phyloP scores from a whole-genome alignment of 345 rosid species.

The Garcia nutans region DNA sequence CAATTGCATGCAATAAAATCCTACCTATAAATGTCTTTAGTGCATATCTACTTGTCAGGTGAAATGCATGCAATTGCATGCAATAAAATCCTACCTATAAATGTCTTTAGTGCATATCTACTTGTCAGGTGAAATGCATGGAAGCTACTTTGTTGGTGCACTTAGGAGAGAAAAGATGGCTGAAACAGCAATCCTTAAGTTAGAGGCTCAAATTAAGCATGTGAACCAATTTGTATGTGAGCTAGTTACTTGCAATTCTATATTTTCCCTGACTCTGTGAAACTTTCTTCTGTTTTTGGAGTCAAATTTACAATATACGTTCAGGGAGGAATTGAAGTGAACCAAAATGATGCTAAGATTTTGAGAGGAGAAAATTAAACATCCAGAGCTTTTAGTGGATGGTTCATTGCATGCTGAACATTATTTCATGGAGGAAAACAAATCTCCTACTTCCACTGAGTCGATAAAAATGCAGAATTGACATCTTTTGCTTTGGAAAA shows the following conservation, averaged over 20 bases:
- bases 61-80: conserved; percentile 25
- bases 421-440: conserved; percentile 54
- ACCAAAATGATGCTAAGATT: conserved; percentile 55
- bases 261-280: conserved; percentile 3
- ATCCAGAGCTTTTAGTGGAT: conserved; percentile 49
- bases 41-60: conserved; percentile 37
- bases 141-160: conserved; percentile 50
- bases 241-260: conserved; percentile 17
- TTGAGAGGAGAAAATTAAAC: conserved; percentile 61
- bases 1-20: conserved; percentile 17
- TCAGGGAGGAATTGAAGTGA: conserved; percentile 3
- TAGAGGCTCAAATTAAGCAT: conserved; percentile 63
- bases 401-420: conserved; percentile 43
- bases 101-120: conserved; percentile 16
- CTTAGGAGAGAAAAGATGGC: conserved; percentile 71
- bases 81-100: conserved; percentile 28
- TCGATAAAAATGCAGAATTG: too few relatives aligned
- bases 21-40: conserved; percentile 21
- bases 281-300: conserved; percentile 1
- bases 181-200: conserved; percentile 45
- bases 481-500: too few relatives aligned
- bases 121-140: conserved; percentile 41
- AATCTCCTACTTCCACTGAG: too few relatives aligned
- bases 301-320: not conserved
- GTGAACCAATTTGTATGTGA: conserved; percentile 55